These are phyloP conservation scores for Backusella tarrabulga DNA, from an alignment of 192 early-diverging fungal genomes.

Conservation along the genomic window DNA sequence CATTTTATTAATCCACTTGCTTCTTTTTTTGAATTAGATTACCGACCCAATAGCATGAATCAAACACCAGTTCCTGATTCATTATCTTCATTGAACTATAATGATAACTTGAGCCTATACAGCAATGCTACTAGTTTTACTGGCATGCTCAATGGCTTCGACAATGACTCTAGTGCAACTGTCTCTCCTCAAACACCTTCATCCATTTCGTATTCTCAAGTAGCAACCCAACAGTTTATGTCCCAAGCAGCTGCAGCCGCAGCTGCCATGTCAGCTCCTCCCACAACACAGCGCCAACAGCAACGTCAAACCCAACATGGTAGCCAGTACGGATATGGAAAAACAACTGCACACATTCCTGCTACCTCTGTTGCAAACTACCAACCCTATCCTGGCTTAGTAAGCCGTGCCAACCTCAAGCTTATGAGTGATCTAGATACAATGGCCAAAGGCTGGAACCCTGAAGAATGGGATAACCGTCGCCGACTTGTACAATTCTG, in stretches of 20 bases:
- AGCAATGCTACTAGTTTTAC: not conserved
- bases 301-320: not conserved
- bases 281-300: not conserved
- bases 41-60: not conserved
- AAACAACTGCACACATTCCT: slow-evolving; percentile 4
- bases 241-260: not conserved
- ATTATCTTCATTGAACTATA: not conserved
- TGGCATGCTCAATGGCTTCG: not conserved
- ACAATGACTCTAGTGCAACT: not conserved
- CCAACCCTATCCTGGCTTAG: slow-evolving; percentile 58
- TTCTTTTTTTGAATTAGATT: not conserved
- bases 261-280: not conserved
- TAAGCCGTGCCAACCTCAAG: slow-evolving; percentile 67
- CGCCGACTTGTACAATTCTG: slow-evolving; percentile 77
- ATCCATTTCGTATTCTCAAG: not conserved
- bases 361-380: slow-evolving; percentile 31
- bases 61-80: not conserved
- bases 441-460: slow-evolving; percentile 64
- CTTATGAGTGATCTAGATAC: slow-evolving; percentile 64
- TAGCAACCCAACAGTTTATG: not conserved
- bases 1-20: not conserved
- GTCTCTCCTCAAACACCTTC: not conserved
- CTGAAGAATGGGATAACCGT: slow-evolving; percentile 61
- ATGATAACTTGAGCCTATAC: not conserved
- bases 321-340: not conserved